Conservation (phyloP, 176 grass and related monocot species). For the Panicum miliaceum region DNA sequence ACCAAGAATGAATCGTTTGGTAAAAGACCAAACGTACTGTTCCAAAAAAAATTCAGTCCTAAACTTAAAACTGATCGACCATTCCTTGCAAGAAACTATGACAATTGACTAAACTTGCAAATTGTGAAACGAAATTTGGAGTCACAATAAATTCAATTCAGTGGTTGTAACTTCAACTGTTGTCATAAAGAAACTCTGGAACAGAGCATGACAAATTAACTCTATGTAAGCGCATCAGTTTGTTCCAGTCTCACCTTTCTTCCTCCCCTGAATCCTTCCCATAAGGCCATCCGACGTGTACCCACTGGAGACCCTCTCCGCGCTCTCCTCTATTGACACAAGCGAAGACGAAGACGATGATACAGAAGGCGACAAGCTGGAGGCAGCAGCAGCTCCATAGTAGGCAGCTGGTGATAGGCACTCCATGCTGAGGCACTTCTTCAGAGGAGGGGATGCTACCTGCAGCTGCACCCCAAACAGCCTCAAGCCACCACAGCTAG, state of each 20-base stretch:
- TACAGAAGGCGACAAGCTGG: constrained; percentile 43
- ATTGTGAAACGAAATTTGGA: not conserved
- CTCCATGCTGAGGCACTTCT: constrained; percentile 71
- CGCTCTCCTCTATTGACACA: constrained; percentile 62
- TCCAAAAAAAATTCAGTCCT: not conserved
- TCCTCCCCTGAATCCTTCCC: constrained; percentile 64
- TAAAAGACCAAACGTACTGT: not conserved
- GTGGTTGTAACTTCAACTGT: not conserved
- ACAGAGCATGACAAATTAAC: constrained; percentile 3
- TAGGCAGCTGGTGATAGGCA: constrained; percentile 45
- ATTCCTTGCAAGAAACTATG: not conserved
- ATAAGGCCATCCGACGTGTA: constrained; percentile 63
- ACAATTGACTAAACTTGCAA: not conserved
- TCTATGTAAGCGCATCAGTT: not conserved
- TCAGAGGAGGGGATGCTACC: constrained; percentile 50
- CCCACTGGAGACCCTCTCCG: constrained; percentile 55
- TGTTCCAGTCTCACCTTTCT: constrained; percentile 60
- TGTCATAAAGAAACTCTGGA: not conserved
- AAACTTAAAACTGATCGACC: not conserved
- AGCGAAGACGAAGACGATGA: constrained; percentile 64
- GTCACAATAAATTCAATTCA: not conserved
- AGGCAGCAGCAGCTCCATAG: constrained; percentile 29
- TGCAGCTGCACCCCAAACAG: constrained; percentile 80
- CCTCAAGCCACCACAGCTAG: constrained; percentile 47
- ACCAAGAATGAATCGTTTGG: not conserved